Evolutionary conservation across 208 protist species (phyloP).

Genomic region (Leishmania aethiopica): DNA sequence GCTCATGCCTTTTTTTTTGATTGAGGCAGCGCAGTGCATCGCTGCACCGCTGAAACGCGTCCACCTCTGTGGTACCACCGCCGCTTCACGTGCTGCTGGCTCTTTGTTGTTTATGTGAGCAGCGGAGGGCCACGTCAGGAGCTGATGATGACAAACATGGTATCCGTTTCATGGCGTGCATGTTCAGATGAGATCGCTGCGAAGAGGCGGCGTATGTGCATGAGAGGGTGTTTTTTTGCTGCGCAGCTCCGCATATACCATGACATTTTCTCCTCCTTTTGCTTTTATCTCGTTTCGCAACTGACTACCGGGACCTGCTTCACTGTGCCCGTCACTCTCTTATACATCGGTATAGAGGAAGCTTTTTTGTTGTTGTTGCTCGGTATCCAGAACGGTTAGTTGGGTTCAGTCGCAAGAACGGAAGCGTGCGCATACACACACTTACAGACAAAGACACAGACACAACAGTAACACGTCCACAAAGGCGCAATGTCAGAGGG

Average conservation of each 20-base stretch:
- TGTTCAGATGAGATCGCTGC: neutral
- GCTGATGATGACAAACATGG: neutral
- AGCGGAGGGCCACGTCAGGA: neutral
- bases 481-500: constrained; percentile 43
- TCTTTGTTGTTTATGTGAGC: neutral
- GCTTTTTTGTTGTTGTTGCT: neutral
- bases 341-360: neutral
- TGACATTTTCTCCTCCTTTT: neutral
- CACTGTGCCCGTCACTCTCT: neutral
- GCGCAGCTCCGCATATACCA: too few species aligned
- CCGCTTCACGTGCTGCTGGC: neutral
- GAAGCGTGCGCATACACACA: neutral
- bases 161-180: neutral
- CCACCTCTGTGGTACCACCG: neutral
- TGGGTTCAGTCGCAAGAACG: neutral
- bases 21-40: neutral
- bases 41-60: neutral
- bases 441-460: neutral
- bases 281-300: neutral
- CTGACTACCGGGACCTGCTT: neutral
- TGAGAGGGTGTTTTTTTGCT: neutral
- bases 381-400: neutral
- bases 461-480: neutral
- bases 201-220: neutral
- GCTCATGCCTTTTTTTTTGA: neutral